Conservation (phyloP, 257 asterid species). For the Gentiana dahurica region DNA sequence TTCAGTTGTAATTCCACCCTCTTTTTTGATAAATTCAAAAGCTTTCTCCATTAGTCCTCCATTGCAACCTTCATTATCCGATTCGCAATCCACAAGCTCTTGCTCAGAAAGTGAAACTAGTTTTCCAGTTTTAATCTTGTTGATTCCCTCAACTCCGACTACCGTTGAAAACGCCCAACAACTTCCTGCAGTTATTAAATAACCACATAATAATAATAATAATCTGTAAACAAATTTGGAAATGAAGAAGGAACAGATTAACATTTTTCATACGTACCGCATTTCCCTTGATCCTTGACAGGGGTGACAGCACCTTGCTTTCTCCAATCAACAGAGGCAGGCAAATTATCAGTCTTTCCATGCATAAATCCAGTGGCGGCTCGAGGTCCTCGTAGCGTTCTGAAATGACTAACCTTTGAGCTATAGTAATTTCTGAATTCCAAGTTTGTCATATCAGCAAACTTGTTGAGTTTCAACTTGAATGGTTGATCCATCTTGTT, state of each 20-base stretch:
- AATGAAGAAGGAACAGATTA: too few species aligned
- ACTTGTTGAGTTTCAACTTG: slow-evolving; percentile 70
- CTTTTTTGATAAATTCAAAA: slow-evolving; percentile 53
- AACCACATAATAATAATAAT: background rate
- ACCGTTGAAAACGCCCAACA: slow-evolving; percentile 93
- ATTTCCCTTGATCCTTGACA: slow-evolving; percentile 76
- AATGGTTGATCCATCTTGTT: slow-evolving; percentile 73
- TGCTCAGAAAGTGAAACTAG: slow-evolving; percentile 76
- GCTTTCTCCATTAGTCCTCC: slow-evolving; percentile 88
- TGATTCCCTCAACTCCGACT: slow-evolving; percentile 89
- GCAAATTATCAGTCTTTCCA: slow-evolving; percentile 30
- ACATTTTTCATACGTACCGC: slow-evolving; percentile 33
- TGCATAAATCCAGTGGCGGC: slow-evolving; percentile 48
- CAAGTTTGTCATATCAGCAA: slow-evolving; percentile 66
- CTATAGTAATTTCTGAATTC: slow-evolving; percentile 55
- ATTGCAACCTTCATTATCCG: slow-evolving; percentile 67
- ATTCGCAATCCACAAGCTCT: slow-evolving; percentile 77
- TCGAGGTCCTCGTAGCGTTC: slow-evolving; percentile 41
- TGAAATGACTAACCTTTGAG: slow-evolving; percentile 56
- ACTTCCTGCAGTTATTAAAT: slow-evolving; percentile 36
- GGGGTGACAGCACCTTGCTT: slow-evolving; percentile 67
- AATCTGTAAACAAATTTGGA: background rate
- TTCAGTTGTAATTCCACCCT: slow-evolving; percentile 72
- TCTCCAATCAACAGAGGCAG: slow-evolving; percentile 75
- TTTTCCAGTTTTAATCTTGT: slow-evolving; percentile 54